Percentiles rank a stretch among this genome's conserved stretches.
Conservation (phyloP, 768 basidiomycete genomes). For the Boletus bicolor region DNA sequence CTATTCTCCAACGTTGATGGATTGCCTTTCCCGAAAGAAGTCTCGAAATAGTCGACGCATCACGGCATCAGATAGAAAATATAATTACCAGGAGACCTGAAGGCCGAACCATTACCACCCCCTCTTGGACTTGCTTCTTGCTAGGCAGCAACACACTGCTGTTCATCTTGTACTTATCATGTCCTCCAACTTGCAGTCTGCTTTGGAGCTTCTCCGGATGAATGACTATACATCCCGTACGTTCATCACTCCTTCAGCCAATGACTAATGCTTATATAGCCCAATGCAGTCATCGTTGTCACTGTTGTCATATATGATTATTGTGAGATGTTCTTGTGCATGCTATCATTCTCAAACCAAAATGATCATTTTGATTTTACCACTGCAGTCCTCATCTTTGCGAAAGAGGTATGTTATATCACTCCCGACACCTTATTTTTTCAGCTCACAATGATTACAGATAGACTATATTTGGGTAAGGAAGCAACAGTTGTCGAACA, state of each 20-base stretch:
- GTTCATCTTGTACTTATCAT: background rate
- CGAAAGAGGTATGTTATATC: background rate
- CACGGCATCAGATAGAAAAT: too few relatives aligned
- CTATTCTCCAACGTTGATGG: too few relatives aligned
- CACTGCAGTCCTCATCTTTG: background rate
- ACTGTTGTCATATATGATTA: slow-evolving; percentile 7
- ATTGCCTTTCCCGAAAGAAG: too few relatives aligned
- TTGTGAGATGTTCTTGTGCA: background rate
- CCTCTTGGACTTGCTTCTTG: too few relatives aligned
- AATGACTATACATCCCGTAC: background rate
- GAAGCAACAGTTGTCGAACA: background rate
- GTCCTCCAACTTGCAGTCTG: background rate
- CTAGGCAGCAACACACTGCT: too few relatives aligned
- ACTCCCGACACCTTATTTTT: too few relatives aligned
- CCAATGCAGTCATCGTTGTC: background rate
- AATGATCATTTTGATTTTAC: background rate
- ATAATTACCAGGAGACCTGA: too few relatives aligned
- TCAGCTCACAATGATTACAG: background rate
- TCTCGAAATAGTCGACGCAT: too few relatives aligned
- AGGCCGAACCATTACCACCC: too few relatives aligned
- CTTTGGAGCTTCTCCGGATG: background rate
- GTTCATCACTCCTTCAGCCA: background rate
- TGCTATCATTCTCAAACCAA: background rate
- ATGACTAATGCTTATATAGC: background rate
- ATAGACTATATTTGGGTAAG: slow-evolving; percentile 15